Evolutionary conservation across 2,329 filamentous ascomycete species (phyloP).

Genomic region (Colletotrichum sp.): DNA sequence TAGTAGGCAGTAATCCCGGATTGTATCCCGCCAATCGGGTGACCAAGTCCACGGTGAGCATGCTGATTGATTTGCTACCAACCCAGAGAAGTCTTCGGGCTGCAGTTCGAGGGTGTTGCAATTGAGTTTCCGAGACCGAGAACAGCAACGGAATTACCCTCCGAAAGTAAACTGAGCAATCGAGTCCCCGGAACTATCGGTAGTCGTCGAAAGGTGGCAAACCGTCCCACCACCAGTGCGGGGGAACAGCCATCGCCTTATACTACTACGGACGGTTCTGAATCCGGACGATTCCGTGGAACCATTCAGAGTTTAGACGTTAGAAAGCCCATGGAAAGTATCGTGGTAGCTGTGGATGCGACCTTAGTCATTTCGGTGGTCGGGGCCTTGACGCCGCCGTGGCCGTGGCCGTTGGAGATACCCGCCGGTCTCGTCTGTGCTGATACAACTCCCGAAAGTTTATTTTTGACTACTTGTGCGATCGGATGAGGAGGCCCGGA

Average conservation of each 20-base stretch:
- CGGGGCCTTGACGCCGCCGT: not conserved
- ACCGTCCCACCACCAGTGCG: not conserved
- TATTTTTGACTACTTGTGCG: not conserved
- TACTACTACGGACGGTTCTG: not conserved
- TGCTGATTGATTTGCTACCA: not conserved
- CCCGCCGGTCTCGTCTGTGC: not conserved
- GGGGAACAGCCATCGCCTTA: not conserved
- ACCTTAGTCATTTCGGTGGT: not conserved
- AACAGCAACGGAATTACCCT: not conserved
- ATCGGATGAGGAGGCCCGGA: not conserved
- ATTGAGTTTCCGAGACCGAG: not conserved
- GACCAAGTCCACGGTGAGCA: not conserved
- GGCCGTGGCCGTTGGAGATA: not conserved
- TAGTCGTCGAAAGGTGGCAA: not conserved
- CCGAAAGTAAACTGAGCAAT: not conserved
- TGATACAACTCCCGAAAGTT: not conserved
- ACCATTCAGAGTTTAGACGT: not conserved
- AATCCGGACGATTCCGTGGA: not conserved
- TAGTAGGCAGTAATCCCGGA: not conserved
- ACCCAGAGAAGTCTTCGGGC: not conserved
- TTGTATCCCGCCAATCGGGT: not conserved
- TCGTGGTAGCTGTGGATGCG: not conserved
- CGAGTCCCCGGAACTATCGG: not conserved
- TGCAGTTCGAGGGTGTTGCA: accelerated
- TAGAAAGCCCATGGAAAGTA: not conserved